Evolutionary conservation across 2,329 filamentous ascomycete species (phyloP).

Genomic region (Xylaria sp.): DNA sequence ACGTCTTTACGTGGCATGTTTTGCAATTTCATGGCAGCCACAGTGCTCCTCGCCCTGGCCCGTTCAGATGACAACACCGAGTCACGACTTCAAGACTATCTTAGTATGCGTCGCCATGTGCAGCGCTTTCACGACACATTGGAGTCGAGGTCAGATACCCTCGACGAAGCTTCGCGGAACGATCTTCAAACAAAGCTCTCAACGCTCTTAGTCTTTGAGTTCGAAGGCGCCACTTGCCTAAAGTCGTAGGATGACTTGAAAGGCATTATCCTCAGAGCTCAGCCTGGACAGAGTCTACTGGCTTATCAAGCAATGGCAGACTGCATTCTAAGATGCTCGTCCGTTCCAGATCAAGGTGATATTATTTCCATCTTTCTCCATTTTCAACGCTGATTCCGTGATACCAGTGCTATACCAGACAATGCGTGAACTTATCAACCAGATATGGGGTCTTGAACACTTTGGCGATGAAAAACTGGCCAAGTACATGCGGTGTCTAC

Average conservation of each 20-base stretch:
- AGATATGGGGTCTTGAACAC: conserved; percentile 67
- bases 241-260: conserved; percentile 74
- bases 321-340: conserved; percentile 65
- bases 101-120: conserved; percentile 69
- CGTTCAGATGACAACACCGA: conserved; percentile 62
- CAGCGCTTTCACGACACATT: conserved; percentile 64
- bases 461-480: conserved; percentile 71
- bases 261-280: conserved; percentile 66
- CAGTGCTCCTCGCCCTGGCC: conserved; percentile 63
- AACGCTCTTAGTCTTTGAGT: conserved; percentile 78
- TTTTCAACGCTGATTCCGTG: background rate
- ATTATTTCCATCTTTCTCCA: background rate
- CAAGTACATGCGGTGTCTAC: conserved; percentile 82
- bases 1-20: conserved; percentile 70
- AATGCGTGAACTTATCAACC: conserved; percentile 76
- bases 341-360: conserved; percentile 63
- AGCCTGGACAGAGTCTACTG: conserved; percentile 55
- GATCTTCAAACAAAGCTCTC: conserved; percentile 72
- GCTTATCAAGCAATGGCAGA: conserved; percentile 74
- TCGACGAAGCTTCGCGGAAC: conserved; percentile 57
- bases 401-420: conserved; percentile 61
- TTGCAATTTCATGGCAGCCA: conserved; percentile 75
- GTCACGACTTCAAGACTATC: conserved; percentile 69
- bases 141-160: conserved; percentile 52
- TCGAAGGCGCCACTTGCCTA: conserved; percentile 77